Conservation (phyloP, 352 stramenopile species). For the Phytopythium kandeliae region DNA sequence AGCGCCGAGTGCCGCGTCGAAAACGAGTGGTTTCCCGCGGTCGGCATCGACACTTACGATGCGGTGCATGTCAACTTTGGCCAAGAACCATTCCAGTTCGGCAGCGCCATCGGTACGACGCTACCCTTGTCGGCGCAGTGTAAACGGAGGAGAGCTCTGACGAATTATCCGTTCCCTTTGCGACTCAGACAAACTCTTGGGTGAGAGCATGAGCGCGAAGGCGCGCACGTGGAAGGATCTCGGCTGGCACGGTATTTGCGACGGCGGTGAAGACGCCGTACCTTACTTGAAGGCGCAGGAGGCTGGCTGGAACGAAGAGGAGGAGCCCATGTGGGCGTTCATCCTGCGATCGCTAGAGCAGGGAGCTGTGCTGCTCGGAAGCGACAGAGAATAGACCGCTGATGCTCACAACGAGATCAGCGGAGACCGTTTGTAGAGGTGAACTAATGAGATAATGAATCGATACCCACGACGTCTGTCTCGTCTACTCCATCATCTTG, state of each 20-base stretch:
- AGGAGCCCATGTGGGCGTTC: constrained; percentile 6
- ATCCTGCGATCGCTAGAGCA: constrained; percentile 5
- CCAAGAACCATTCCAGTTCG: constrained; percentile 59
- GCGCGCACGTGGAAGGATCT: constrained; percentile 20
- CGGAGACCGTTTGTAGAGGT: not conserved
- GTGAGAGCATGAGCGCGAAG: constrained; percentile 15
- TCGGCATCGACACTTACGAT: constrained; percentile 78
- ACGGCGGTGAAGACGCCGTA: constrained; percentile 4
- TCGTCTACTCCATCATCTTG: not conserved
- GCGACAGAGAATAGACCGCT: not conserved
- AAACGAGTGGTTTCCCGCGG: constrained; percentile 62
- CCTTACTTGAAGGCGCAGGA: constrained; percentile 1
- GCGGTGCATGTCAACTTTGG: constrained; percentile 83
- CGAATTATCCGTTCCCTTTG: too few relatives aligned
- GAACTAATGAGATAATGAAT: not conserved
- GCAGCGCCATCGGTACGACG: constrained; percentile 4
- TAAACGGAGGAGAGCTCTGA: too few relatives aligned
- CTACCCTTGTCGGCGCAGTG: too few relatives aligned
- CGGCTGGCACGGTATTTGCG: constrained; percentile 23
- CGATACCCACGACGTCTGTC: too few relatives aligned
- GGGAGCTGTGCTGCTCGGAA: constrained; percentile 1
- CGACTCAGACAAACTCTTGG: constrained; percentile 17
- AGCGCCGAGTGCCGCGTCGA: constrained; percentile 15
- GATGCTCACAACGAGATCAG: not conserved
- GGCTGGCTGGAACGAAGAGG: constrained; percentile 6